Evolutionary conservation across 495 filamentous ascomycete genomes (phyloP), one percentile per base, ranked within the genome.

Genomic region (Penicillium roqueforti): DNA sequence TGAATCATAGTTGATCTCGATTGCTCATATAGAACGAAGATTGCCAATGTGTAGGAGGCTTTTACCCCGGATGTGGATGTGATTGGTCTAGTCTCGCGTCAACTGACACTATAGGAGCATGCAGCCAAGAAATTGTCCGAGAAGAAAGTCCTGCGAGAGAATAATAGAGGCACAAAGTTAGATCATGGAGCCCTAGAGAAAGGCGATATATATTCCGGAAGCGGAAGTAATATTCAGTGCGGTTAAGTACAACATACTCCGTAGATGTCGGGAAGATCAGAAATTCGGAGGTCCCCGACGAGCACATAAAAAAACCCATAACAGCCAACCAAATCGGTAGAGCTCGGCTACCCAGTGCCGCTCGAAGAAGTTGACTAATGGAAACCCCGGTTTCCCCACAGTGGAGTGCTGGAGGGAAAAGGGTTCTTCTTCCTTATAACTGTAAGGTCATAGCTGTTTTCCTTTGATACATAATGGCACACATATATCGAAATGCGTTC

Each of bases 321-420:
- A 6, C 4, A 19, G 23, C 9, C 11, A 31, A 31, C 28, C 28
- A 4, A 31, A 55, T 59, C 63, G 63, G 63, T 59, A 66, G 63
- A 66, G 60, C 53, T 66, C 63, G 63, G 63, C 32, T 61, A 66
- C 42, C 2, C n/a, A 61, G 19, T 66, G 58, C 63, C 63, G 60
- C 32, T 32, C 14, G 45, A 50, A 34, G 13, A 44, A 54, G 13
- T 36, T 66, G 62, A 63, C 62, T 66, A 66, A 66, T 63, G 34
- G 29, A 58, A 56, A 56, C 56, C 60, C 55, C 60, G 32, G 28
- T 13, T 20, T 51, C 55, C 46, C 52, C 59, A 55, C 34, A 16
- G 44, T 51, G 51, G 41, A 43, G 25, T 16, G 14, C 34, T 40
- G 53, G 56, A 48, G 51, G 41, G 22, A 23, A 58, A 59, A 56